Evolutionary conservation across 2,329 filamentous ascomycete species (phyloP), one percentile per base, ranked within the genome.

Genomic region (Cladophialophora carrionii): DNA sequence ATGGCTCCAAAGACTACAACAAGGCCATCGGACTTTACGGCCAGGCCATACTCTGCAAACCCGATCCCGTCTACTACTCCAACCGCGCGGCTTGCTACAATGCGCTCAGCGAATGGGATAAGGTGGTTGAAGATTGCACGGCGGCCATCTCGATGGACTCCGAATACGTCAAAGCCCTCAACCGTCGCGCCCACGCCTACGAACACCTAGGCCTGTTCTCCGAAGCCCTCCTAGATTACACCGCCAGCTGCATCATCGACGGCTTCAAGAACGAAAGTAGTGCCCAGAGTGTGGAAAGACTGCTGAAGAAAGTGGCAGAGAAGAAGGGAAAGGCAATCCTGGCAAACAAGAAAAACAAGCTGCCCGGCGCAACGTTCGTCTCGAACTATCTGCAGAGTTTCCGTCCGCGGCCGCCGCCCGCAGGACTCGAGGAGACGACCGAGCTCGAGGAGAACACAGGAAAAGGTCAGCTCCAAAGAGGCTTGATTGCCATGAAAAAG

Each of bases 381-480:
- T 92, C 92, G 76, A 99, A 99, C 84, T 99, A 99, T 79, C 89
- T 99, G 34, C 94, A 98, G 81, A 98, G 94, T 82, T 99, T 99
- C 90, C 90, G 95, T 66, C 84, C 88, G 65, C 91, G 90, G 81
- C 83, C 87, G 55, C 85, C 91, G 1, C 94, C 95, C 3, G 87
- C 84, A 67, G 94, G 92, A 12, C 83, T 99, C 59, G 92, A 94
- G 66, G 91, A 96, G 71, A 85, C 87, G 7, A 87, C 83, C n/a
- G 91, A 96, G 71, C 79, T 97, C 56, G 80, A 87, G 49, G 87
- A 93, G 72, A 87, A 89, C 53, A 91, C 88, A 53, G 94, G 93
- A 72, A 90, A 90, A 81, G 93, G 90, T 46, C 90, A 96, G 78
- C 80, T 99, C 75, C 90, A 92, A 77, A 85, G 91, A 73, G 95